Evolutionary conservation across 352 stramenopile species (phyloP).

Genomic region (Pythium rhizo-oryzae): DNA sequence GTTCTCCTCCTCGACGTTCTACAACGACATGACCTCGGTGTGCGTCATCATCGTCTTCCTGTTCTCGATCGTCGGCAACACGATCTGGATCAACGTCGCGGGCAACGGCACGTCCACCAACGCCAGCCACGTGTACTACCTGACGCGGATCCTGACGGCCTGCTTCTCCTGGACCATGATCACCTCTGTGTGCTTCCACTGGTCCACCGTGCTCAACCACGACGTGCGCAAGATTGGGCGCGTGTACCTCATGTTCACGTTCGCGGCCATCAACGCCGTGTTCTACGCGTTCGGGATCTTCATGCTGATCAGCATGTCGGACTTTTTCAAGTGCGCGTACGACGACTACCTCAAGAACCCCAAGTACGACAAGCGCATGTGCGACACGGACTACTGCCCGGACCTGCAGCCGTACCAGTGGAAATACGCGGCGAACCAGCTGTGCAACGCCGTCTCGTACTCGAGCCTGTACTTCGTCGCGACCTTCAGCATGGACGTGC

Average conservation of each 20-base stretch:
- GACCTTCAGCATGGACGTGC: slow-evolving; percentile 48
- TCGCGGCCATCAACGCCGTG: slow-evolving; percentile 57
- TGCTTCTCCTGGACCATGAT: slow-evolving; percentile 89
- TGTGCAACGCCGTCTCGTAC: slow-evolving; percentile 71
- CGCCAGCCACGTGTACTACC: slow-evolving; percentile 74
- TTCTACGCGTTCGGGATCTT: slow-evolving; percentile 79
- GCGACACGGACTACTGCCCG: slow-evolving; percentile 73
- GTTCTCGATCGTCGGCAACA: slow-evolving; percentile 72
- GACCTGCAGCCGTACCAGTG: slow-evolving; percentile 83
- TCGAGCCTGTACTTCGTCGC: slow-evolving; percentile 66
- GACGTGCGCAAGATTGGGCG: slow-evolving; percentile 56
- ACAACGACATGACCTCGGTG: slow-evolving; percentile 86
- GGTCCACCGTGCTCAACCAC: slow-evolving; percentile 73
- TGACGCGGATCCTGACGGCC: slow-evolving; percentile 63
- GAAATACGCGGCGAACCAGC: slow-evolving; percentile 64
- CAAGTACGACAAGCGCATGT: slow-evolving; percentile 66
- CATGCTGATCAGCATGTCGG: slow-evolving; percentile 66
- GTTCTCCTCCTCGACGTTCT: slow-evolving; percentile 76
- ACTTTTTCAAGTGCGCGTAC: slow-evolving; percentile 88
- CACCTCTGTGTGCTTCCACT: slow-evolving; percentile 87
- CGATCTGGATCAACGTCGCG: slow-evolving; percentile 82
- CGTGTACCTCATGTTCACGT: slow-evolving; percentile 60
- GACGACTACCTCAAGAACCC: slow-evolving; percentile 89
- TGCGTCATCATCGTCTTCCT: slow-evolving; percentile 77
- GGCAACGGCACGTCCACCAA: slow-evolving; percentile 45